These are phyloP conservation scores for Termitomyces sp. DNA, from an alignment of 768 basidiomycete species.

Conservation along the genomic window DNA sequence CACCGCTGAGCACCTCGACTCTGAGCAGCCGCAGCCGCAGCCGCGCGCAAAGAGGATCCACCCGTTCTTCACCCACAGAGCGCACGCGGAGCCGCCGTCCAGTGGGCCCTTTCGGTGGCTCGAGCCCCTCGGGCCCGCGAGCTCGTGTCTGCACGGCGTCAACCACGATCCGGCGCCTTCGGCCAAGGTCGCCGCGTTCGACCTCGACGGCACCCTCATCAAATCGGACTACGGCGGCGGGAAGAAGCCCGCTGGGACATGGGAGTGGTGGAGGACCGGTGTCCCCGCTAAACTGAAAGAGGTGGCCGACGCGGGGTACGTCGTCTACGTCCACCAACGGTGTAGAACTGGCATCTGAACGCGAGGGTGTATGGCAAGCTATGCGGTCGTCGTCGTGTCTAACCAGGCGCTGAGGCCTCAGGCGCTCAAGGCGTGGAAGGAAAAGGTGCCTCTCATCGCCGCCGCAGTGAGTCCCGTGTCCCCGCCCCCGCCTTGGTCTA, in stretches of 20 bases:
- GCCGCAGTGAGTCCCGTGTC: constrained; percentile 37
- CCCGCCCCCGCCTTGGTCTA: too few relatives aligned
- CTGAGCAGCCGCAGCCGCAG: not conserved
- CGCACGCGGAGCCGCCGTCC: not conserved
- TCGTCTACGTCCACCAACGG: too few relatives aligned
- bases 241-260: constrained; percentile 31
- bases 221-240: constrained; percentile 29
- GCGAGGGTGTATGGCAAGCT: constrained; percentile 40
- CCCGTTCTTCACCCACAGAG: constrained; percentile 32
- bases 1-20: constrained; percentile 7
- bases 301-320: constrained; percentile 56
- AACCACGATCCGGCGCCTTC: constrained; percentile 36
- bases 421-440: constrained; percentile 61
- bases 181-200: constrained; percentile 71
- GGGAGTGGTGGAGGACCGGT: constrained; percentile 69
- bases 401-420: constrained; percentile 63
- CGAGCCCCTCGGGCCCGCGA: constrained; percentile 27
- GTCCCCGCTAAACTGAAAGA: constrained; percentile 62
- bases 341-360: too few relatives aligned
- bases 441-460: constrained; percentile 68
- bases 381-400: constrained; percentile 68
- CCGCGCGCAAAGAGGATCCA: constrained; percentile 15
- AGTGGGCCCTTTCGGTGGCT: constrained; percentile 33
- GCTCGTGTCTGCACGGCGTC: constrained; percentile 36
- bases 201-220: constrained; percentile 86